These are phyloP conservation scores for Limonium bicolor DNA, from an alignment of 148 eudicot genomes.

Conservation along the genomic window DNA sequence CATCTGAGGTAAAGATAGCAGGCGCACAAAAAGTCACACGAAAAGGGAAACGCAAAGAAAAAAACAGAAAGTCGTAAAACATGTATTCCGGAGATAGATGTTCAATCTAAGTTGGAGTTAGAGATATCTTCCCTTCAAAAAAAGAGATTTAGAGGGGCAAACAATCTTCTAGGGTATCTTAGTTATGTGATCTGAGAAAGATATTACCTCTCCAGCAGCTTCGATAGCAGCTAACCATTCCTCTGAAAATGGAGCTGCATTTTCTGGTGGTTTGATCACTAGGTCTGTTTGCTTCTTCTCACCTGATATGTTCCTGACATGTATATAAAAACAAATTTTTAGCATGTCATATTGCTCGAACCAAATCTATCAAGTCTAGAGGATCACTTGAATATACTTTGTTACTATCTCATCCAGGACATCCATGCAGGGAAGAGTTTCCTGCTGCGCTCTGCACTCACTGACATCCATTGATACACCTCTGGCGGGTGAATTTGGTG, in stretches of 20 bases:
- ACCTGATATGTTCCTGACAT: conserved; percentile 31
- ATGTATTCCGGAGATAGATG: not conserved
- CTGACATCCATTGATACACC: conserved; percentile 7
- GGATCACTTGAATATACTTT: conserved; percentile 5
- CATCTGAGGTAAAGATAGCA: no score
- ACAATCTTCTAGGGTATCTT: not conserved
- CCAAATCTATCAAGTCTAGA: not conserved
- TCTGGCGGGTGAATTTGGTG: not conserved
- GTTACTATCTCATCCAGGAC: conserved; percentile 4
- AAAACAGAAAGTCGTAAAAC: no score
- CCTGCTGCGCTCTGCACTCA: not conserved
- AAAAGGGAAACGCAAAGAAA: no score
- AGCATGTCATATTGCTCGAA: not conserved
- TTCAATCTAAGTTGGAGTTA: not conserved
- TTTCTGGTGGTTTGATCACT: conserved; percentile 20
- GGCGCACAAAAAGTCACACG: no score
- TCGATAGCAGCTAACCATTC: conserved; percentile 98
- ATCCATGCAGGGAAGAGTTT: conserved; percentile 4
- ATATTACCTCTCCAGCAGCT: conserved; percentile 95
- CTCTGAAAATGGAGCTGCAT: conserved; percentile 88
- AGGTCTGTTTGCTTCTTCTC: conserved; percentile 13
- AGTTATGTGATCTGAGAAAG: not conserved
- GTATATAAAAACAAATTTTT: no score
- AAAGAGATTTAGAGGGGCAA: not conserved
- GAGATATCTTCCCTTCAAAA: not conserved